Evolutionary conservation across 2,329 filamentous ascomycete species (phyloP).

Genomic region (Madurella fahalii): DNA sequence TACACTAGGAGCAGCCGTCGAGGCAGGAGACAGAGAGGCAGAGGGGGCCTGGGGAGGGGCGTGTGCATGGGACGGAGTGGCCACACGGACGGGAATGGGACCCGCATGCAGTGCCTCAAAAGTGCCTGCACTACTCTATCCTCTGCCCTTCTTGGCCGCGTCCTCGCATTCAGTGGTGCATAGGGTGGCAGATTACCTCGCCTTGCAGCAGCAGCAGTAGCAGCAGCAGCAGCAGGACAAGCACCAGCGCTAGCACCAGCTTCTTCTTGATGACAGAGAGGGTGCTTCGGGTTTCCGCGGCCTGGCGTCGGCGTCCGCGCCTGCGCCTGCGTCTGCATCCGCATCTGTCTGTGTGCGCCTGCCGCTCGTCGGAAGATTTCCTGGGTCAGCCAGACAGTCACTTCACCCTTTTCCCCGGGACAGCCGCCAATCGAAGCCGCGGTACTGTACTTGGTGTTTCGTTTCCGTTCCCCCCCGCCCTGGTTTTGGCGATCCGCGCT

Average conservation of each 20-base stretch:
- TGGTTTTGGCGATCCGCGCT: background rate
- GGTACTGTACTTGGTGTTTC: no score
- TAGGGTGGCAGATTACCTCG: no score
- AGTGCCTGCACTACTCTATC: conserved; percentile 8
- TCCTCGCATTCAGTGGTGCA: background rate
- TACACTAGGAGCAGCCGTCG: background rate
- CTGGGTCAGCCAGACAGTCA: conserved; percentile 9
- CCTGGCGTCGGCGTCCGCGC: conserved; percentile 3
- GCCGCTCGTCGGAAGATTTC: conserved; percentile 8
- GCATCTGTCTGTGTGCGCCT: conserved; percentile 2
- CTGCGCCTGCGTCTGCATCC: background rate
- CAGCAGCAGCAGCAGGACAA: background rate
- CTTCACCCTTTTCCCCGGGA: background rate
- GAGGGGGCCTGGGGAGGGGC: no score
- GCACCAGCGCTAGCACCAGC: background rate
- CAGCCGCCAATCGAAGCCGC: conserved; percentile 5
- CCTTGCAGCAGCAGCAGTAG: background rate
- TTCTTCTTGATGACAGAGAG: background rate
- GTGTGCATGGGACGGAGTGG: background rate
- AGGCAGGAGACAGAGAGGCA: no score
- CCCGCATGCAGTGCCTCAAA: conserved; percentile 14
- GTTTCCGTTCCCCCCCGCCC: no score
- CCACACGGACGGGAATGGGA: conserved; percentile 2
- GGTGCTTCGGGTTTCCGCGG: conserved; percentile 13
- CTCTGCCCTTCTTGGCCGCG: conserved; percentile 1